These are phyloP conservation scores for Aphanomyces invadans DNA, from an alignment of 352 stramenopile species.

Conservation along the genomic window DNA sequence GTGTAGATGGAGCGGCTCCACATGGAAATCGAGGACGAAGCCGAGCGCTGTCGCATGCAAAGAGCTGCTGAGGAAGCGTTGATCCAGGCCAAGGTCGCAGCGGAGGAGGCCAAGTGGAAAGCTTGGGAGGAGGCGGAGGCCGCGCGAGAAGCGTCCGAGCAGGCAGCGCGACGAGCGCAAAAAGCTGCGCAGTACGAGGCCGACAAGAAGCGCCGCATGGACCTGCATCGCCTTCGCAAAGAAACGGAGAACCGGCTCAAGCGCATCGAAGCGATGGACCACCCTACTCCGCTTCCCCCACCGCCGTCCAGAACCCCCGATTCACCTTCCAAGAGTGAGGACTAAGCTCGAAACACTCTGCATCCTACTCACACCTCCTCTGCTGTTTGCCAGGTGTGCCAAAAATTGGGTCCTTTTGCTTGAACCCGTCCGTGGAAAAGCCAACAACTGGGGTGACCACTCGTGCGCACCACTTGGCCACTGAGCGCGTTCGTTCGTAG, in stretches of 20 bases:
- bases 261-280: slow-evolving; percentile 3
- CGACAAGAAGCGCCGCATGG: slow-evolving; percentile 50
- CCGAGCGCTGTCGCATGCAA: slow-evolving; percentile 32
- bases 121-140: slow-evolving; percentile 45
- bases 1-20: slow-evolving; percentile 31
- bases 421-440: slow-evolving; percentile 15
- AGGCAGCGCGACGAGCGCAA: slow-evolving; percentile 35
- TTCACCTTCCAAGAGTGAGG: not conserved
- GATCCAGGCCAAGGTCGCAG: slow-evolving; percentile 41
- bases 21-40: slow-evolving; percentile 49
- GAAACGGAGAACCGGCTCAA: slow-evolving; percentile 29
- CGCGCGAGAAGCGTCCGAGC: slow-evolving; percentile 43
- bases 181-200: slow-evolving; percentile 58
- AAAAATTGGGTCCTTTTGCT: slow-evolving; percentile 19
- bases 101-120: slow-evolving; percentile 53
- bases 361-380: too few relatives aligned
- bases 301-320: not conserved
- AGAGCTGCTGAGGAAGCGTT: slow-evolving; percentile 35
- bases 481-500: not conserved
- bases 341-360: too few relatives aligned
- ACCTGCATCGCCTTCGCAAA: slow-evolving; percentile 59
- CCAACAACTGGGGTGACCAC: not conserved
- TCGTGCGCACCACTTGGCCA: too few relatives aligned
- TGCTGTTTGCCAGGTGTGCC: slow-evolving; percentile 8
- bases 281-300: not conserved